Base-by-base conservation (phyloP, 2,329 filamentous ascomycete species). In the Aspergillus pseudotamarii region DNA sequence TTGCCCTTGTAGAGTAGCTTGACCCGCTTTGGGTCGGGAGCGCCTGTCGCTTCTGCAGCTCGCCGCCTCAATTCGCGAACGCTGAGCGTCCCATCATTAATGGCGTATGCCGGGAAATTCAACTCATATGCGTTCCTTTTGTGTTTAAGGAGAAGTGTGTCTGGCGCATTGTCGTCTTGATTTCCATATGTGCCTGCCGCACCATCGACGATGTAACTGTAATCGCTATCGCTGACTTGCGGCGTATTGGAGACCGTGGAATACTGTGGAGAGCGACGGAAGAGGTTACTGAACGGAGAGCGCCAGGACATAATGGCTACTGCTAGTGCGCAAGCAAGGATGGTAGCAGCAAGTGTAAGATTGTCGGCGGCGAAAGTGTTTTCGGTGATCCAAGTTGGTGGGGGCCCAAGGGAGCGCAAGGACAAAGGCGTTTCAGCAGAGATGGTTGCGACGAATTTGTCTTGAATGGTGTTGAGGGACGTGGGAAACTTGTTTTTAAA, bases 1-100 rank as follows among this genome's bases (percentile, higher is more conserved):
- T 76, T 78, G 30, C 80, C 80, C 70, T 83, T 83, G 71, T 83
- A 84, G 5, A 83, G 71, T 41, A 84, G 65, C 60, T 77, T 78
- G 62, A 84, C 72, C 28, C 76, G 74, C 45, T 76, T 69, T 16
- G 76, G 72, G 57, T 80, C 71, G 4, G 68, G 61, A 9, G 76
- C 75, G 16, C 73, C 73, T 19, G 78, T 75, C 62, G 73, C 71
- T 41, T 73, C 68, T 1, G 79, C 81, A 14, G 80, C 80, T 6
- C 72, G 70, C 45, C 75, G 70, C 50, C 81, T 72, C 46, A 83
- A 65, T 21, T 80, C 73, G 32, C 78, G 76, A 36, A 83, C 75
- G 30, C 73, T 80, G 53, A 82, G 69, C 19, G 69, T 68, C 10
- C 79, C 80, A 64, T 83, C 81, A 59, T 78, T 78, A 70, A 84